phyloP scores from a whole-genome alignment of 106 monocot species.

The Ottelia alismoides region DNA sequence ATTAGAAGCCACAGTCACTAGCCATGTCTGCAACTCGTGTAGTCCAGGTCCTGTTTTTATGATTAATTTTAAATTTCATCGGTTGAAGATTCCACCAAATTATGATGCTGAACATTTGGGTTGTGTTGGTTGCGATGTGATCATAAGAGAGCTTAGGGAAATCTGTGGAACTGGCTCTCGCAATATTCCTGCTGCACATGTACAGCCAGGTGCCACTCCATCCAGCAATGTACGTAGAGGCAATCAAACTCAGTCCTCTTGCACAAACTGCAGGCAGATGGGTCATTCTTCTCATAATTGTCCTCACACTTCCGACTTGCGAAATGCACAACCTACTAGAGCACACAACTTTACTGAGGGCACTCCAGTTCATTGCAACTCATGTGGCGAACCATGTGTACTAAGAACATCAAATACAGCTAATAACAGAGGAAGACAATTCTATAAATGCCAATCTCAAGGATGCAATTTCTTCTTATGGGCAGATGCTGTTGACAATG shows the following conservation, averaged over 20 bases:
- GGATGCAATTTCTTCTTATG: constrained; percentile 64
- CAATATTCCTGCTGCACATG: constrained; percentile 4
- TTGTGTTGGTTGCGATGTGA: constrained; percentile 76
- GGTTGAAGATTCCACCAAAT: constrained; percentile 87
- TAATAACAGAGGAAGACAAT: constrained; percentile 72
- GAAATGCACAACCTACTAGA: not conserved
- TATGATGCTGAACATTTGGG: constrained; percentile 88
- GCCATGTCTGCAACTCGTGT: constrained; percentile 58
- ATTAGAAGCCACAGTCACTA: constrained; percentile 85
- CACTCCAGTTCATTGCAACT: constrained; percentile 28
- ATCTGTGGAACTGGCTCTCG: constrained; percentile 67
- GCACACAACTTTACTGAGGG: constrained; percentile 9
- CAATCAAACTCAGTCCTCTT: not conserved
- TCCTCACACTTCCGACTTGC: not conserved
- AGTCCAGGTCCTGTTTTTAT: constrained; percentile 77
- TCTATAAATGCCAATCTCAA: constrained; percentile 52
- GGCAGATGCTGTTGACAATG: constrained; percentile 41
- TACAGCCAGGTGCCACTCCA: not conserved
- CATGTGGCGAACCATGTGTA: constrained; percentile 50
- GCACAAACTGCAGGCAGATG: not conserved
- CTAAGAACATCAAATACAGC: constrained; percentile 73
- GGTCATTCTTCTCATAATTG: not conserved
- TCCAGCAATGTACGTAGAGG: not conserved
- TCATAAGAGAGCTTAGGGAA: constrained; percentile 55
- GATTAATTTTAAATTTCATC: constrained; percentile 89